Evolutionary conservation across 371 early-diverging fungal genomes (phyloP), one percentile per base, ranked within the genome.

Genomic region (Nematocida sp.): DNA sequence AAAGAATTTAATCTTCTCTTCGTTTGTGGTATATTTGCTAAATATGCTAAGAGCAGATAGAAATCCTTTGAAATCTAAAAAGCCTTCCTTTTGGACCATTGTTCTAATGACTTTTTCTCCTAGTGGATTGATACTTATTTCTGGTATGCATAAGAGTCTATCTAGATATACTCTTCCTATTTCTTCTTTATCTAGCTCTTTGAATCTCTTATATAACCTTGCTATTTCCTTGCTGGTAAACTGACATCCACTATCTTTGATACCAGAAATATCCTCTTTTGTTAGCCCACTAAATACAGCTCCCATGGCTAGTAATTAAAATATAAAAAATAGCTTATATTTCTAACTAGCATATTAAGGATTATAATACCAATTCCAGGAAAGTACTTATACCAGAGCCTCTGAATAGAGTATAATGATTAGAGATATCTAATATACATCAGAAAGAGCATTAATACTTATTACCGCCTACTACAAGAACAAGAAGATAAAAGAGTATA

Each of bases 111-210:
- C 74, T 60, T 32, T 37, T 35, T 70, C 74, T 21, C 74, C 74
- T 9, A 70, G 15, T 25, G 74, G 74, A 38, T 70, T 70, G 11
- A 70, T 70, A 49, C 74, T 70, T 70, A 70, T 70, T 47, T 70
- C 74, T 15, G 74, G 74, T 7, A 70, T 70, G 45, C 74, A 70
- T 15, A 70, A 47, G 11, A 70, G 60, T n/a, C 34, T 40, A n/a
- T 70, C 60, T 37, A 70, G 17, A 43, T 62, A 70, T 29, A 70
- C 37, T 21, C 74, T 31, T 40, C 74, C 74, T 15, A 70, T 57
- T 51, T 70, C 74, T 21, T 70, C 74, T 35, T 70, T 70, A 32
- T 70, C 74, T 40, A 70, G 53, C 15, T 58, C 57, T 37, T 52
- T 57, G 45, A 70, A 70, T 35, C 74, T 17, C 17, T 23, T 70